phyloP scores from a whole-genome alignment of 257 asterid species.

The Haberlea rhodopensis region DNA sequence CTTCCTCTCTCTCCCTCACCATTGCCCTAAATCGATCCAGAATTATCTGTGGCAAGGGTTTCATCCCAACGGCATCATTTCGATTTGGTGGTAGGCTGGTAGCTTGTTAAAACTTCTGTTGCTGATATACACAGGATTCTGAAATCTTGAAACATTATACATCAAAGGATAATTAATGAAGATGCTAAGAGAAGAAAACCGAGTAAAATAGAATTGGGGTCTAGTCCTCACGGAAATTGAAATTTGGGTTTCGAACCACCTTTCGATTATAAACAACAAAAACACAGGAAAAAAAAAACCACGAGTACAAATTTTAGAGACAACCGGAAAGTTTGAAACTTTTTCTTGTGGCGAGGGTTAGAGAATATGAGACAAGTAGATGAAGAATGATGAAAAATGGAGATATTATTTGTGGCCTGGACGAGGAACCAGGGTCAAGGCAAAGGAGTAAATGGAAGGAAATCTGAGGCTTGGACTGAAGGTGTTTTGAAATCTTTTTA shows the following conservation, averaged over 20 bases:
- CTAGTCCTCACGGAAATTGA: conserved; percentile 16
- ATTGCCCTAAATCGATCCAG: conserved; percentile 66
- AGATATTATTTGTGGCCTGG: no score
- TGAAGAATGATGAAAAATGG: no score
- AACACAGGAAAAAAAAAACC: conserved; percentile 13
- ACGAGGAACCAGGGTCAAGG: no score
- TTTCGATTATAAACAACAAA: conserved; percentile 4
- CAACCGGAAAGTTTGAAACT: neutral
- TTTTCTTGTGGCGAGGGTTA: conserved; percentile 7
- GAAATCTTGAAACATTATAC: conserved; percentile 30
- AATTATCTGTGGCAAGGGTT: conserved; percentile 49
- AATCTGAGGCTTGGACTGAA: no score
- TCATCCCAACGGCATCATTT: conserved; percentile 40
- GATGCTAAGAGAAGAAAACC: neutral
- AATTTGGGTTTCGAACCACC: conserved; percentile 40
- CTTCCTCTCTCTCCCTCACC: conserved; percentile 80
- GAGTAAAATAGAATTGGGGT: conserved; percentile 15
- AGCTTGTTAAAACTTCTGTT: conserved; percentile 41
- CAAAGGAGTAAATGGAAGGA: no score
- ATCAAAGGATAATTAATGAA: neutral
- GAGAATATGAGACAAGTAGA: neutral
- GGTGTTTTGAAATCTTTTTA: no score
- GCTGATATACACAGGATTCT: conserved; percentile 42
- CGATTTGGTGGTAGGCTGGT: conserved; percentile 39
- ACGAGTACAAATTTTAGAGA: conserved; percentile 10